Conservation (phyloP, 2,329 filamentous ascomycete genomes). For the Clarireedia paspali region DNA sequence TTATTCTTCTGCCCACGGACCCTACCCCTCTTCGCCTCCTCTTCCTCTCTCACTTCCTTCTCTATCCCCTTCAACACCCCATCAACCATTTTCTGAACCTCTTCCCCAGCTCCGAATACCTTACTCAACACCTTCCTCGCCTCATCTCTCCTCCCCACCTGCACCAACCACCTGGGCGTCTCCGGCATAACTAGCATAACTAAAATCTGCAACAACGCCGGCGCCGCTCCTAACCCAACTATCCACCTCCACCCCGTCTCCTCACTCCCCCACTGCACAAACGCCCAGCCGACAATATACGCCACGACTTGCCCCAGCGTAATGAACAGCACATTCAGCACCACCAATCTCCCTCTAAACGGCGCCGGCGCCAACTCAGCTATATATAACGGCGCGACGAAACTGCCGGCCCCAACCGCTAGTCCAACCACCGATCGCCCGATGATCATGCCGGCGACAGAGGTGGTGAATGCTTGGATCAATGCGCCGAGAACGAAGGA, state of each 20-base stretch:
- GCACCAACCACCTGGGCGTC: conserved; percentile 81
- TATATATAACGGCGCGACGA: conserved; percentile 83
- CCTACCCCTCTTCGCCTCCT: conserved; percentile 37
- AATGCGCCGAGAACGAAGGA: conserved; percentile 64
- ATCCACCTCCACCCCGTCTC: conserved; percentile 78
- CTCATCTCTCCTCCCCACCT: conserved; percentile 50
- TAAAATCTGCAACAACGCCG: conserved; percentile 62
- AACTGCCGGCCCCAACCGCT: conserved; percentile 68
- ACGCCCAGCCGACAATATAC: conserved; percentile 74
- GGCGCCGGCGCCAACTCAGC: conserved; percentile 74
- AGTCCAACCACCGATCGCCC: conserved; percentile 64
- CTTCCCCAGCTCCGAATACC: conserved; percentile 48
- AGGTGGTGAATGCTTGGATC: conserved; percentile 51
- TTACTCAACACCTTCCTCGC: conserved; percentile 59
- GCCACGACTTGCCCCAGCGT: conserved; percentile 85
- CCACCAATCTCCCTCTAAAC: conserved; percentile 72
- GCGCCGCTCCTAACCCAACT: conserved; percentile 76
- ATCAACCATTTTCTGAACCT: conserved; percentile 43
- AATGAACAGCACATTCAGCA: conserved; percentile 73
- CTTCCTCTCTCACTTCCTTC: conserved; percentile 64
- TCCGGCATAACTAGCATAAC: conserved; percentile 73
- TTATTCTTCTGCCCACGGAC: conserved; percentile 18
- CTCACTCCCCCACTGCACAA: conserved; percentile 47
- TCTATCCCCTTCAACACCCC: conserved; percentile 62
- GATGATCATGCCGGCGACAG: conserved; percentile 56